Percentiles rank a stretch among this genome's conserved stretches.
Evolutionary conservation across 179 eudicot genomes (phyloP).

Genomic region (Nepenthes alata): DNA sequence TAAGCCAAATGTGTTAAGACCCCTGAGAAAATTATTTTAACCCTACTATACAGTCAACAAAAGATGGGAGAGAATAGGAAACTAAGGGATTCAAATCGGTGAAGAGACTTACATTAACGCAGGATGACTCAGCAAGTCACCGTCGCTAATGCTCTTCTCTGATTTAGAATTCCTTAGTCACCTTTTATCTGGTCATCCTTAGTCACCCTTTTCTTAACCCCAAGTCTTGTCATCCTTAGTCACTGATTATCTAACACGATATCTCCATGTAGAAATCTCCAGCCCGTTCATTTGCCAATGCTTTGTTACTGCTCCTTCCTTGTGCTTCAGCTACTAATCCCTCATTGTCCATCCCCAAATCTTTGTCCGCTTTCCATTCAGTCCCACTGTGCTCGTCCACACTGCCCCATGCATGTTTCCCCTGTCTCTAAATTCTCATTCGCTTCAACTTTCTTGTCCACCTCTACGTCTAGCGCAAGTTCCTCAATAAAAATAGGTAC

Average conservation of each 20-base stretch:
- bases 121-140: slow-evolving; percentile 28
- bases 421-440: neutral
- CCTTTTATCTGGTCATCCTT: slow-evolving; percentile 3
- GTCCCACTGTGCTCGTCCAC: neutral
- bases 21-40: neutral
- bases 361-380: slow-evolving; percentile 4
- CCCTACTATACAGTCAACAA: neutral
- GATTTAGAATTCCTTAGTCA: neutral
- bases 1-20: neutral
- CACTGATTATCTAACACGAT: slow-evolving; percentile 7
- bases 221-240: slow-evolving; percentile 5
- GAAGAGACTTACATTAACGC: slow-evolving; percentile 34
- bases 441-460: no score
- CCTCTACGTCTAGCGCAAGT: neutral
- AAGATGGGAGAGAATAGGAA: neutral
- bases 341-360: slow-evolving; percentile 2
- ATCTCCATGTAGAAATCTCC: slow-evolving; percentile 32
- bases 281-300: slow-evolving; percentile 7
- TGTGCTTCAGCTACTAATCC: slow-evolving; percentile 6
- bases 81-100: slow-evolving; percentile 15
- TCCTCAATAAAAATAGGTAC: no score
- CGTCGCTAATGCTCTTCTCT: slow-evolving; percentile 34
- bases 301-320: slow-evolving; percentile 3
- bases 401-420: neutral
- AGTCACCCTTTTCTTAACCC: slow-evolving; percentile 1